Percentiles rank a stretch among this genome's conserved stretches.
These are phyloP conservation scores for Colletotrichum viniferum DNA, from an alignment of 2,329 filamentous ascomycete species.

Conservation along the genomic window DNA sequence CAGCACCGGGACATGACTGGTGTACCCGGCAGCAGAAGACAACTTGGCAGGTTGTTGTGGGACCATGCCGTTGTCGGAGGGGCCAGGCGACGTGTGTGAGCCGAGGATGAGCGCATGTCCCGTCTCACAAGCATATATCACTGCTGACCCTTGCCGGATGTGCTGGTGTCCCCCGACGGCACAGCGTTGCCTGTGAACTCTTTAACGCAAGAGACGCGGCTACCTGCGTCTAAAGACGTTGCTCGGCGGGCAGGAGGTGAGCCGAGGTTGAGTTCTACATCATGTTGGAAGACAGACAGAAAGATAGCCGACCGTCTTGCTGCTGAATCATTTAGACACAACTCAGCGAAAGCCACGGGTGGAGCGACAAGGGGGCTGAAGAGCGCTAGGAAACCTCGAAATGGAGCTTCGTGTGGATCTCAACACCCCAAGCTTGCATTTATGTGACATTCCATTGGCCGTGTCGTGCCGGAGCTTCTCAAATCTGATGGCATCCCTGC, in stretches of 20 bases:
- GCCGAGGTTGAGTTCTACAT: neutral
- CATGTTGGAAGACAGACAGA: neutral
- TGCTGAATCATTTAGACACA: neutral
- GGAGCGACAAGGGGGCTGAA: neutral
- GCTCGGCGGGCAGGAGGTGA: neutral
- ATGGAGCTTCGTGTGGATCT: slow-evolving; percentile 18
- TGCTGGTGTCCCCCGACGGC: neutral
- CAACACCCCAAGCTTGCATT: slow-evolving; percentile 17
- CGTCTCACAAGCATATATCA: neutral
- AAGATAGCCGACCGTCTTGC: neutral
- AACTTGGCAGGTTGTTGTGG: slow-evolving; percentile 9
- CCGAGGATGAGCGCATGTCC: neutral
- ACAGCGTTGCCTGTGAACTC: neutral
- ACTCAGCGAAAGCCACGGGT: neutral
- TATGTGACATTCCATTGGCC: slow-evolving; percentile 2
- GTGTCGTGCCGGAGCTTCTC: slow-evolving; percentile 5
- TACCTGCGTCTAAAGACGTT: neutral
- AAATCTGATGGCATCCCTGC: slow-evolving; percentile 1
- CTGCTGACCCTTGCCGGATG: neutral
- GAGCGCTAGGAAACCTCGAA: neutral
- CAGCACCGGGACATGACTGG: slow-evolving; percentile 11
- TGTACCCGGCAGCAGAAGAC: slow-evolving; percentile 4
- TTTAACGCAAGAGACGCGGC: neutral
- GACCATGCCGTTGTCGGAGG: slow-evolving; percentile 16
- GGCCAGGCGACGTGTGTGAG: neutral